These are phyloP conservation scores for Hirsutella minnesotensis DNA, from an alignment of 2,329 filamentous ascomycete genomes.

Conservation along the genomic window DNA sequence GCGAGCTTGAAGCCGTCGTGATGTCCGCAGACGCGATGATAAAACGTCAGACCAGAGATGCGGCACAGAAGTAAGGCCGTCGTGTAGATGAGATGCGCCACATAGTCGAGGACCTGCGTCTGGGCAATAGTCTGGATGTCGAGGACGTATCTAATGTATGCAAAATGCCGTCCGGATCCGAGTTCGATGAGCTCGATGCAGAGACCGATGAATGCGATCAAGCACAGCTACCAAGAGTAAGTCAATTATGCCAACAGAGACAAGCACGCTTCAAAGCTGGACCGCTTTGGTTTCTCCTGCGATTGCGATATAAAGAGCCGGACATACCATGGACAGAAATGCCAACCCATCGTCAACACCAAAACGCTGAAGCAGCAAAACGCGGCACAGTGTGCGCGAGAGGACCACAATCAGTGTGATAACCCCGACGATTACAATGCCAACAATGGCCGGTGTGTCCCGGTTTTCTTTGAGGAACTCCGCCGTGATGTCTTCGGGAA, in stretches of 20 bases:
- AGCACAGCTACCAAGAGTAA: constrained; percentile 14
- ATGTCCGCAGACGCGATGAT: constrained; percentile 30
- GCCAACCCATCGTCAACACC: constrained; percentile 27
- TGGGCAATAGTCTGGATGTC: constrained; percentile 24
- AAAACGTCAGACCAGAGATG: constrained; percentile 39
- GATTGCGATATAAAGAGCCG: no score
- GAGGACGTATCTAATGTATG: constrained; percentile 34
- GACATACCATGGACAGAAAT: constrained; percentile 20
- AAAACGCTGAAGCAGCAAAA: constrained; percentile 22
- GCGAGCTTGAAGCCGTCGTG: constrained; percentile 21
- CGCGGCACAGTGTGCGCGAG: constrained; percentile 20
- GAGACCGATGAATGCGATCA: constrained; percentile 30
- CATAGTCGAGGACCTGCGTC: constrained; percentile 36
- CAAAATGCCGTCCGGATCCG: constrained; percentile 34
- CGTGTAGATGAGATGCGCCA: constrained; percentile 39
- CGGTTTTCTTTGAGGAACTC: constrained; percentile 23
- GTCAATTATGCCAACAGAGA: no score
- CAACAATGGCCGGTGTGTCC: constrained; percentile 24
- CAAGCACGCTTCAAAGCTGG: no score
- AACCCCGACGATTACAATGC: constrained; percentile 24
- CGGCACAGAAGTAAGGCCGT: constrained; percentile 36
- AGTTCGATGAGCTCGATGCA: constrained; percentile 31
- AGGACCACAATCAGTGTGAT: constrained; percentile 22
- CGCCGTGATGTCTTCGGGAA: constrained; percentile 21
- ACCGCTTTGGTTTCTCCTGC: no score